Conservation (phyloP, 139 green algal genomes). For the Closterium sp. region DNA sequence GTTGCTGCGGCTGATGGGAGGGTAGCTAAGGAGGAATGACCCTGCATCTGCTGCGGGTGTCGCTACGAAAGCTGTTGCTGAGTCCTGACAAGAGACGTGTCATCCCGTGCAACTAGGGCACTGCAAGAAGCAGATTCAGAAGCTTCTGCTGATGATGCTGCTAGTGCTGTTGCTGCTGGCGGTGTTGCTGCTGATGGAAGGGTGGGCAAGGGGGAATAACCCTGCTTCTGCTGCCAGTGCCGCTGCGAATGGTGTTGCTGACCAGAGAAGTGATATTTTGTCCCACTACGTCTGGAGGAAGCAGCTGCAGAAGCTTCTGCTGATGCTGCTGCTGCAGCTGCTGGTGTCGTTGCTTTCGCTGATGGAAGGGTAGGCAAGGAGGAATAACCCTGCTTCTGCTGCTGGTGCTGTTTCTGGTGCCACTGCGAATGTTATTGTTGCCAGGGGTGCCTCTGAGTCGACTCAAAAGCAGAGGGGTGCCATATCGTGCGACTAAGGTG, state of each 20-base stretch:
- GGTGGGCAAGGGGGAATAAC: neutral
- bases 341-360: neutral
- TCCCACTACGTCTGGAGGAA: neutral
- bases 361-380: neutral
- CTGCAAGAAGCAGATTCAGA: neutral
- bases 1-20: neutral
- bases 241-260: slow-evolving; percentile 26
- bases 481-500: neutral
- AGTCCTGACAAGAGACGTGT: too few species aligned
- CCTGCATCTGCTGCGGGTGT: neutral
- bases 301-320: neutral
- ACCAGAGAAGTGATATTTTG: slow-evolving; percentile 16
- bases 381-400: neutral
- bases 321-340: neutral
- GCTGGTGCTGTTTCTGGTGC: neutral
- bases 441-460: too few species aligned
- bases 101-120: too few species aligned
- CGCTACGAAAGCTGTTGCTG: too few species aligned
- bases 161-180: neutral
- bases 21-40: too few species aligned
- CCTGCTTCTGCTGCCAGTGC: neutral
- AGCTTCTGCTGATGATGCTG: neutral
- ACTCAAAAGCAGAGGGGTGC: neutral
- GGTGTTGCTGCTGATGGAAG: neutral
- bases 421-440: neutral